Conservation (phyloP, 345 rosid genomes). For the Litchi chinensis region DNA sequence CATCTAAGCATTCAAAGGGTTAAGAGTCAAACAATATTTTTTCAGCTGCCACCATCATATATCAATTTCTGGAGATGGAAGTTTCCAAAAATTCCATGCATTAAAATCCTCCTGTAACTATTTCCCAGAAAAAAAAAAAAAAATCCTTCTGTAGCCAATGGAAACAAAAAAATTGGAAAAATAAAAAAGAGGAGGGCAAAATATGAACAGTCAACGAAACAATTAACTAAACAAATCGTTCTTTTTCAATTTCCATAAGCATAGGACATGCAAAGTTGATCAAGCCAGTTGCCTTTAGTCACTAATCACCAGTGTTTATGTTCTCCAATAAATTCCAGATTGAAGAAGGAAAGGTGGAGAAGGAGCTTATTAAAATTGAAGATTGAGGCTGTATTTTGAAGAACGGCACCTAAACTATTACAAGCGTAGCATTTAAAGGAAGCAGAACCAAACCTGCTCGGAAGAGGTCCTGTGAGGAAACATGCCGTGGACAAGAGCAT, state of each 20-base stretch:
- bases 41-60: constrained; percentile 32
- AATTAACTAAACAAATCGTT: neutral
- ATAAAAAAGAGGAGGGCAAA: constrained; percentile 6
- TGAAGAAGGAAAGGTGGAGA: constrained; percentile 7
- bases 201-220: constrained; percentile 5
- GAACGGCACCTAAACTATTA: neutral
- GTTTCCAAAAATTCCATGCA: constrained; percentile 95
- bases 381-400: neutral
- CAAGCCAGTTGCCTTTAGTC: neutral
- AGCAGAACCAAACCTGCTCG: constrained; percentile 62
- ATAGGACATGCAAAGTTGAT: neutral
- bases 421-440: constrained; percentile 5
- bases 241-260: neutral
- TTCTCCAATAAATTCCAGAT: neutral
- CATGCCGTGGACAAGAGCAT: constrained; percentile 80
- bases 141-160: constrained; percentile 67
- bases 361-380: neutral
- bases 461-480: constrained; percentile 64
- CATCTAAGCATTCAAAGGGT: constrained; percentile 4
- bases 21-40: neutral
- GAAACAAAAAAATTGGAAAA: neutral
- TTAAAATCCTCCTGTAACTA: constrained; percentile 78
- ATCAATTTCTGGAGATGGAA: constrained; percentile 60
- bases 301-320: neutral
- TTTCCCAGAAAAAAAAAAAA: neutral